Evolutionary conservation across 257 asterid species (phyloP).

Genomic region (Echium plantagineum): DNA sequence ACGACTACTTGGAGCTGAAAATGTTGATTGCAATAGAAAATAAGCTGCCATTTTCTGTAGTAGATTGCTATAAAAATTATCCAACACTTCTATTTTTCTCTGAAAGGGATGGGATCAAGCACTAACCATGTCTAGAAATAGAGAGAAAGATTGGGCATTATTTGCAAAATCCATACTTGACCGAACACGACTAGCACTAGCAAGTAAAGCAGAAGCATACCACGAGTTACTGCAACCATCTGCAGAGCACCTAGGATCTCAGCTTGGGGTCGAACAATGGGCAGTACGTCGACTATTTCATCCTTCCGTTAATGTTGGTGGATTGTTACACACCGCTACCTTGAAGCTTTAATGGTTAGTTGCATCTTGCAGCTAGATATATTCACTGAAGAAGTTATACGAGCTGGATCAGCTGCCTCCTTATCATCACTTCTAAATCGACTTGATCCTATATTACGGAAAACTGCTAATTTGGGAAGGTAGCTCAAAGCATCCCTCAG

Average conservation of each 20-base stretch:
- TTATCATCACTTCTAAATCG: constrained; percentile 89
- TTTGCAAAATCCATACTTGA: constrained; percentile 94
- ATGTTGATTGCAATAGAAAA: background rate
- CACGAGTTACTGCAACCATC: constrained; percentile 89
- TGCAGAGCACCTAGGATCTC: constrained; percentile 89
- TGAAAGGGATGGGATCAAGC: constrained; percentile 87
- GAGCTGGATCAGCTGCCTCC: constrained; percentile 98
- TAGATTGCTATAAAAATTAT: background rate
- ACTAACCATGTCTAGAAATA: constrained; percentile 46
- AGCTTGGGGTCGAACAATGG: constrained; percentile 75
- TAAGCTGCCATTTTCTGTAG: background rate
- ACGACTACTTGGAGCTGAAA: background rate
- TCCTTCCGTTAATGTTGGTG: background rate
- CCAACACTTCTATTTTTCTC: background rate
- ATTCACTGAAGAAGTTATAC: constrained; percentile 93
- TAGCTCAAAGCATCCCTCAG: constrained; percentile 6
- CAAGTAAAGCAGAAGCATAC: constrained; percentile 82
- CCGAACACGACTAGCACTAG: constrained; percentile 83
- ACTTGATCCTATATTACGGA: constrained; percentile 90
- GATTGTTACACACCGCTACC: background rate
- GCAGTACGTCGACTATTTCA: constrained; percentile 46
- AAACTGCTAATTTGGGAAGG: constrained; percentile 95
- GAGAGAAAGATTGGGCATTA: constrained; percentile 68
- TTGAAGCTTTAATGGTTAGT: constrained; percentile 12
- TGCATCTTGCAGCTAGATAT: constrained; percentile 55